A percentile compares a stretch with the other conserved stretches of the same genome.
Conservation (phyloP, 2,329 filamentous ascomycete genomes). For the Fusarium praegraminearum region DNA sequence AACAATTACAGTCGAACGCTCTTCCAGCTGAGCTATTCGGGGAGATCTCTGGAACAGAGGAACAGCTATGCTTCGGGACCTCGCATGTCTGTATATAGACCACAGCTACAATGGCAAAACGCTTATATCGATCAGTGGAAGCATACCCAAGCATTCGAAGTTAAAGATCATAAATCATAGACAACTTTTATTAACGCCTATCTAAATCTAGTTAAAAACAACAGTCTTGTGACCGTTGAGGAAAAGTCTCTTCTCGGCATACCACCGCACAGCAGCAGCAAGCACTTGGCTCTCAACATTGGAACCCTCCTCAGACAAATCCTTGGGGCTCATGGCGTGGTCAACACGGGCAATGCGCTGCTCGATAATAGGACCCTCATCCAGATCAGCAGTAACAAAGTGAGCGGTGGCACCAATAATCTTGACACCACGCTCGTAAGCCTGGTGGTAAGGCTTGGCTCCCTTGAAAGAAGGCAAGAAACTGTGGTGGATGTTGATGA, state of each 20-base stretch:
- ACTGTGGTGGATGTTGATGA: slow-evolving; percentile 93
- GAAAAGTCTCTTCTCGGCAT: slow-evolving; percentile 81
- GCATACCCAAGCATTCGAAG: neutral
- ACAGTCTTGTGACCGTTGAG: slow-evolving; percentile 85
- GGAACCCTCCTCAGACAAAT: slow-evolving; percentile 81
- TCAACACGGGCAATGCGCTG: slow-evolving; percentile 83
- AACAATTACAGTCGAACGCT: slow-evolving; percentile 46
- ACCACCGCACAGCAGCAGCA: slow-evolving; percentile 85
- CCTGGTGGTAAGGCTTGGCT: slow-evolving; percentile 89
- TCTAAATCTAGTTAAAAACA: slow-evolving; percentile 67
- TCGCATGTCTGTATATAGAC: neutral
- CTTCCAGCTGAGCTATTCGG: slow-evolving; percentile 49
- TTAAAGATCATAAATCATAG: neutral
- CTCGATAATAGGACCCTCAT: slow-evolving; percentile 90
- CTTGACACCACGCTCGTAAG: slow-evolving; percentile 87
- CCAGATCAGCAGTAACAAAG: slow-evolving; percentile 86
- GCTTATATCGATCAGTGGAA: neutral
- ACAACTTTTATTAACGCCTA: slow-evolving; percentile 10
- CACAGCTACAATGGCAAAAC: rapidly evolving
- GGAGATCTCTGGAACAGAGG: slow-evolving; percentile 35
- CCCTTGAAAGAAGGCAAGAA: slow-evolving; percentile 91
- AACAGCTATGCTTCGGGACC: slow-evolving; percentile 5
- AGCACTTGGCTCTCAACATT: slow-evolving; percentile 88
- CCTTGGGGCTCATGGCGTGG: slow-evolving; percentile 80
- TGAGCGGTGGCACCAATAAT: slow-evolving; percentile 89